phyloP scores from a whole-genome alignment of 176 grass and related monocot genomes.

The Poa annua region DNA sequence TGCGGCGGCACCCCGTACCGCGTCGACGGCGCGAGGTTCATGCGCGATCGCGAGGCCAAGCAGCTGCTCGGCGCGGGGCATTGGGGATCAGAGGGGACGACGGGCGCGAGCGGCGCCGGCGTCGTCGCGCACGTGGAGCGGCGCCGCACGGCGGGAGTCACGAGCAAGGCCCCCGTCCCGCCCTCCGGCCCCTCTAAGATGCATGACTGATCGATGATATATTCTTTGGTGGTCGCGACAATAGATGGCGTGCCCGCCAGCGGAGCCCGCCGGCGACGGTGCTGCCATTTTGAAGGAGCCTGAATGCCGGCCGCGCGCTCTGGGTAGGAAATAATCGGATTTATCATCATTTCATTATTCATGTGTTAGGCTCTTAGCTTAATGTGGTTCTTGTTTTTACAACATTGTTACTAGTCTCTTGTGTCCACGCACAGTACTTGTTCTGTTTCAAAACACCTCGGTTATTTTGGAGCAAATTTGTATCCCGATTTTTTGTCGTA shows the following conservation, averaged over 20 bases:
- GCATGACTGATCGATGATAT: slow-evolving; percentile 6
- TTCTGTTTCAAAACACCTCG: background rate
- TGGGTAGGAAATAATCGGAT: background rate
- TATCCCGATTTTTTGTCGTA: too few species aligned
- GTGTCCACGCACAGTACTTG: background rate
- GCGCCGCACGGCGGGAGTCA: background rate
- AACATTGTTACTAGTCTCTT: background rate
- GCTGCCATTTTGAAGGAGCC: background rate
- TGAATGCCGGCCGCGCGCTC: background rate
- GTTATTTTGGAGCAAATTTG: background rate
- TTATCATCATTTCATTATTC: background rate
- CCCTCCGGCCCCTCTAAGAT: slow-evolving; percentile 41
- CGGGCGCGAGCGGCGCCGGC: background rate
- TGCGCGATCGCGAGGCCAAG: slow-evolving; percentile 41
- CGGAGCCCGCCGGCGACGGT: background rate
- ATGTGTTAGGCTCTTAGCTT: background rate
- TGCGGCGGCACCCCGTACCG: background rate
- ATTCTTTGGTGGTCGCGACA: background rate
- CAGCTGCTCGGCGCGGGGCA: background rate
- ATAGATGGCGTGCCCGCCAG: background rate
- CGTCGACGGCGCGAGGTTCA: slow-evolving; percentile 18
- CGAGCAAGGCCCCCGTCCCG: background rate
- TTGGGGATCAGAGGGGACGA: background rate
- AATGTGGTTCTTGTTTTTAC: background rate
- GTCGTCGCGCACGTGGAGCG: background rate